phyloP scores from a whole-genome alignment of 768 basidiomycete species.

The Lactarius hengduanensis region DNA sequence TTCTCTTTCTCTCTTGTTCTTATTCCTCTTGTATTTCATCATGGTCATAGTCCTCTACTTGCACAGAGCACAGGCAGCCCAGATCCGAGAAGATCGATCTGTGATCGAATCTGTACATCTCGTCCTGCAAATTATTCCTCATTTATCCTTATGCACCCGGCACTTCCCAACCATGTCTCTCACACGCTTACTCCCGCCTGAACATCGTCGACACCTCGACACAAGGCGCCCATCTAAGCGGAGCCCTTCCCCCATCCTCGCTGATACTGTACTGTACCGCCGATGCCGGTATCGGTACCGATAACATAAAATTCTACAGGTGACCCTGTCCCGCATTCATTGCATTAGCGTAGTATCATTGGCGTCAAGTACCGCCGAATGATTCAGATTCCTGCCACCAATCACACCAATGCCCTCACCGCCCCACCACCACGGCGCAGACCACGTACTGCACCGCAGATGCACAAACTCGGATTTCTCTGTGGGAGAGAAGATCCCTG shows the following conservation, averaged over 20 bases:
- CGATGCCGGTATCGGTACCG: not conserved
- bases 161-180: not conserved
- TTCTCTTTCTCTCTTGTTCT: not conserved
- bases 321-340: not conserved
- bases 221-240: not conserved
- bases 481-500: not conserved
- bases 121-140: not conserved
- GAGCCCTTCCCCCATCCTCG: not conserved
- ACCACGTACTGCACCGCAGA: not conserved
- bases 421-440: not conserved
- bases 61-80: not conserved
- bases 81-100: slow-evolving; percentile 4
- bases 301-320: not conserved
- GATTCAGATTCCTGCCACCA: not conserved
- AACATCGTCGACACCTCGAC: not conserved
- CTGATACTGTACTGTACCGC: not conserved
- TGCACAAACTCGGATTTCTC: not conserved
- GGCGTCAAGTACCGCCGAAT: not conserved
- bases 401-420: not conserved
- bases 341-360: not conserved
- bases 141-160: slow-evolving; percentile 3
- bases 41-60: not conserved
- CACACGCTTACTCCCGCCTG: not conserved
- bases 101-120: not conserved
- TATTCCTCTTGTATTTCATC: not conserved